These are phyloP conservation scores for Elymus sibiricus DNA, from an alignment of 176 grass and related monocot genomes.

Conservation along the genomic window DNA sequence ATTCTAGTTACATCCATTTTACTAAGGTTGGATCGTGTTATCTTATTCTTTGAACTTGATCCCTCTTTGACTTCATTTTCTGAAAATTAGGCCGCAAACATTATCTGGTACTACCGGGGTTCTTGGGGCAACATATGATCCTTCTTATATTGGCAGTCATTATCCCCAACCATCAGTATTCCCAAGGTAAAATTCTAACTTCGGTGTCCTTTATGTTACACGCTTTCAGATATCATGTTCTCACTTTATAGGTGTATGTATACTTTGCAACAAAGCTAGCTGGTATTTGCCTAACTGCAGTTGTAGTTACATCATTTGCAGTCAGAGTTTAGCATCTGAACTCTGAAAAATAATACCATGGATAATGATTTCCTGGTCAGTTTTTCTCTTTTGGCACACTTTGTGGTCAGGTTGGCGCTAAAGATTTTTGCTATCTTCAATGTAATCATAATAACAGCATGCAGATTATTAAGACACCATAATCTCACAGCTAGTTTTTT, in stretches of 20 bases:
- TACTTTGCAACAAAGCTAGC: background rate
- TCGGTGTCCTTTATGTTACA: background rate
- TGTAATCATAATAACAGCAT: background rate
- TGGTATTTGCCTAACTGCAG: background rate
- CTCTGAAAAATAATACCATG: background rate
- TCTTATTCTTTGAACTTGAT: conserved; percentile 20
- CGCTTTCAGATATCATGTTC: conserved; percentile 14
- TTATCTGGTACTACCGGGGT: conserved; percentile 37
- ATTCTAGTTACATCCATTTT: background rate
- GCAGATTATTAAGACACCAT: background rate
- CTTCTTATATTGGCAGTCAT: conserved; percentile 52
- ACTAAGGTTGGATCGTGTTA: background rate
- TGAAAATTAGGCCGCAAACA: conserved; percentile 37
- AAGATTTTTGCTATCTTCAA: background rate
- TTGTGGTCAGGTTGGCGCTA: background rate
- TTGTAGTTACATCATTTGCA: background rate
- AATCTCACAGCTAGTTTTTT: conserved; percentile 20
- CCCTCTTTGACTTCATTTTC: conserved; percentile 16
- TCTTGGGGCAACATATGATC: conserved; percentile 34
- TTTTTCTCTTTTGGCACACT: no score
- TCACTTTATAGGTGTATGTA: background rate
- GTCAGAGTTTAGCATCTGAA: background rate
- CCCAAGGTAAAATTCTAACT: conserved; percentile 25
- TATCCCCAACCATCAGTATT: conserved; percentile 33
- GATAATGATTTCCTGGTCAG: background rate